Base-by-base conservation (phyloP, 129 eudicot species). In the Rutidosis leptorrhynchoides region DNA sequence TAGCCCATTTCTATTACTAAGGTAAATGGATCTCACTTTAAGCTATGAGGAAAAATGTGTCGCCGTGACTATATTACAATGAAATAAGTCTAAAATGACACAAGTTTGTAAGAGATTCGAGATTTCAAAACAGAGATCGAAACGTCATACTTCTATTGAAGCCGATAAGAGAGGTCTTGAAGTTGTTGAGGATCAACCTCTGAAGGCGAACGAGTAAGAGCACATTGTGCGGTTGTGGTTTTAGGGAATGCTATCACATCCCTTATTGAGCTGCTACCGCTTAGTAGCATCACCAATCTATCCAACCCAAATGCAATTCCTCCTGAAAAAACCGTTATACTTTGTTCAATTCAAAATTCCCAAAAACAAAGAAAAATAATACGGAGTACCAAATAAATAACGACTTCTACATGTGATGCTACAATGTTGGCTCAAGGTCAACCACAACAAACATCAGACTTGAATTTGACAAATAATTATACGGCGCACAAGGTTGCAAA, bases 301-400 rank as follows among this genome's bases (percentile, higher is more conserved):
- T 94, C 99, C 79, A 94, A 79, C 35, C 99, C 99, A 76, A 68
- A 94, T 17, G 99, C 99, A 26, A 94, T 94, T 53, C 97, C 99
- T 60, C 99, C 97, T 40, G 46, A 5, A 40, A 55, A 40, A 40
- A 40, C 46, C 0, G 5, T 40, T 40, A 16, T 1, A 40, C 16
- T 40, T 40, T 40, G 10, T 7, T 12, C n/a, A 40, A 40, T 40
- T 40, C 16, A 40, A 2, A 37, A 40, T 40, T 40, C n/a, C 46
- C 14, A 40, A 9, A 40, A 32, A 32, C 0, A 7, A 7, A 32
- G 12, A 32, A 7, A 6, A 32, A 7, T 32, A 6, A 11, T 32
- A 32, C 40, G n/a, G n/a, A n/a, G n/a, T n/a, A n/a, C 40, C 7
- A 7, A 32, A 7, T 6, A 11, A 32, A 32, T 32, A 32, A 32